Evolutionary conservation across 495 filamentous ascomycete genomes (phyloP), one percentile per base, ranked within the genome.

Genomic region (Aspergillus sclerotioniger): DNA sequence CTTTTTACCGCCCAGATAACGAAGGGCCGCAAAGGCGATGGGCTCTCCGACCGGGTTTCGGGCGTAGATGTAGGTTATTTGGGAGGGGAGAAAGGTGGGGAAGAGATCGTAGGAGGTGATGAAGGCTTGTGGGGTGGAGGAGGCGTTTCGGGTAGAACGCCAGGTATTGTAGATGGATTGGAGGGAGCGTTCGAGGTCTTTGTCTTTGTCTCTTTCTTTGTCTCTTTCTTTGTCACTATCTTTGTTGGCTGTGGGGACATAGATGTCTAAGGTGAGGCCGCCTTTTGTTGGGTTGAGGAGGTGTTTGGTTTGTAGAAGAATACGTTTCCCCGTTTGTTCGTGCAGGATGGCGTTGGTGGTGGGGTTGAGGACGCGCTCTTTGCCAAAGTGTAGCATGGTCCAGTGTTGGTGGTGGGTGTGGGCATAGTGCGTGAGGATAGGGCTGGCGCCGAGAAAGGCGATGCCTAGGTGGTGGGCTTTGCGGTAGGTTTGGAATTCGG

Each of bases 71-170:
- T 75, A 79, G 3, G 67, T 74, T 74, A 79, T 78, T 0, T 77
- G 64, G 5, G 60, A 51, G 1, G 76, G 68, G 8, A 16, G 2
- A 8, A 8, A 16, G 3, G 75, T 54, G n/a, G 68, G 63, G 48
- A 79, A 78, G 0, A 71, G 76, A 37, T 77, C 66, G 56, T 77
- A 79, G 1, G 72, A 68, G 1, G 76, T 79, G 53, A 77, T 76
- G 47, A 72, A 79, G 3, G 74, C 70, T 33, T 76, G 75, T 0
- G 58, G 51, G 3, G 65, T 57, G 15, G 56, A 31, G 7, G 33
- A 32, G 13, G 47, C 10, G 45, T 76, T 78, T 19, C 74, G 68
- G 12, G 67, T 61, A 0, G 61, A 48, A 25, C 75, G 66, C 76
- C 76, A 79, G 8, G 64, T 58, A 20, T 77, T 64, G 53, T 79